A percentile compares a stretch with the other conserved stretches of the same genome.
Evolutionary conservation across 441 rosid genomes (phyloP).

Genomic region (Populus hybrid): DNA sequence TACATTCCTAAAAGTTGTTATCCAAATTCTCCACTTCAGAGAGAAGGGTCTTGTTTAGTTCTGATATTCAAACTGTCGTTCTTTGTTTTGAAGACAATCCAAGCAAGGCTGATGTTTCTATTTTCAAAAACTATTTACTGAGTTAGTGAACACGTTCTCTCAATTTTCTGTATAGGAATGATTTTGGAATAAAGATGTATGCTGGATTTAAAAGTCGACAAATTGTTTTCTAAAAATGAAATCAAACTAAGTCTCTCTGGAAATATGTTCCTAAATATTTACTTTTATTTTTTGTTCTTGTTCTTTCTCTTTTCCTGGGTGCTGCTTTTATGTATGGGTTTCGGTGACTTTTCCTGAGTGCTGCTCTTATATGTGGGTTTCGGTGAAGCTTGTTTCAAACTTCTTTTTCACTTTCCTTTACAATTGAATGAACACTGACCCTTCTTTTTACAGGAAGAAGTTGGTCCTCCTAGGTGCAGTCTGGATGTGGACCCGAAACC

Average conservation of each 20-base stretch:
- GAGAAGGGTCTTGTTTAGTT: not conserved
- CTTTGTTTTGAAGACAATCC: not conserved
- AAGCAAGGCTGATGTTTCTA: not conserved
- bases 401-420: not conserved
- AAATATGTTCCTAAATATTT: not conserved
- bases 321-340: too few species aligned
- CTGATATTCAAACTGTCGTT: not conserved
- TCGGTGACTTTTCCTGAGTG: not conserved
- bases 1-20: not conserved
- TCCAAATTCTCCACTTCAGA: not conserved
- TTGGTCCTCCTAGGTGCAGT: slow-evolving; percentile 20
- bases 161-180: not conserved
- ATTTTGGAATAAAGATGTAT: not conserved
- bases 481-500: slow-evolving; percentile 27
- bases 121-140: not conserved
- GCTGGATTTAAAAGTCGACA: not conserved
- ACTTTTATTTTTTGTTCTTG: not conserved
- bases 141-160: not conserved
- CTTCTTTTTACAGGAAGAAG: slow-evolving; percentile 40
- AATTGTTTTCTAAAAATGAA: not conserved
- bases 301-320: not conserved
- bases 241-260: not conserved
- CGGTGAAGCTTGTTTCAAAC: not conserved
- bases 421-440: not conserved
- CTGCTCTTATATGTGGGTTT: not conserved